These are phyloP conservation scores for Groenewaldozyma sp. DNA, from an alignment of 1,139 yeast genomes.

Conservation along the genomic window DNA sequence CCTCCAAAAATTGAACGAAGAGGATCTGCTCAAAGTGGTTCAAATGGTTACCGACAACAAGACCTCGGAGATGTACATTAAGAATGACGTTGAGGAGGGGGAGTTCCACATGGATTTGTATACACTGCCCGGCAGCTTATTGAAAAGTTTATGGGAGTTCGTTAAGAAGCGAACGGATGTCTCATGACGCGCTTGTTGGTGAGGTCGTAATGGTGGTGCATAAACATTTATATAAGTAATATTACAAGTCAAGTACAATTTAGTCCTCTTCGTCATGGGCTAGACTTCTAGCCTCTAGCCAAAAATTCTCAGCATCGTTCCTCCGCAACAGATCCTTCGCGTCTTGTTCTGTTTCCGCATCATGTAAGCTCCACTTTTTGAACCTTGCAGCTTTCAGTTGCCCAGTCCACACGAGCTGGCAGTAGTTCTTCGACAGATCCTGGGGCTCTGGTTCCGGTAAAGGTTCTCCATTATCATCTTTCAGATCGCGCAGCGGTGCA, in stretches of 20 bases:
- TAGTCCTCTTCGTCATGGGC: background rate
- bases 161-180: slow-evolving; percentile 48
- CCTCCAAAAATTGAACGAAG: slow-evolving; percentile 79
- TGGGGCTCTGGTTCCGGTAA: slow-evolving; percentile 14
- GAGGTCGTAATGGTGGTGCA: background rate
- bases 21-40: slow-evolving; percentile 86
- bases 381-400: slow-evolving; percentile 46
- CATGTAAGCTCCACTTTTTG: slow-evolving; percentile 51
- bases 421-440: slow-evolving; percentile 41
- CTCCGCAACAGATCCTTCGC: slow-evolving; percentile 42
- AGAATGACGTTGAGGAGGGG: slow-evolving; percentile 93
- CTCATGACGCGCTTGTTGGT: slow-evolving; percentile 8
- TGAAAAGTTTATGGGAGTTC: slow-evolving; percentile 92
- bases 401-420: slow-evolving; percentile 70
- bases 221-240: too few relatives aligned
- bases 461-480: slow-evolving; percentile 14
- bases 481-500: slow-evolving; percentile 26
- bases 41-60: slow-evolving; percentile 97
- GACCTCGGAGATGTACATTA: slow-evolving; percentile 91
- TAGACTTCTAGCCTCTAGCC: slow-evolving; percentile 32
- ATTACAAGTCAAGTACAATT: too few relatives aligned
- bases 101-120: slow-evolving; percentile 95
- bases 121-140: slow-evolving; percentile 84
- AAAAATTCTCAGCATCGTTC: slow-evolving; percentile 50
- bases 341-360: slow-evolving; percentile 44